Base-by-base conservation (phyloP, 495 filamentous ascomycete genomes). In the Cercophora scortea region DNA sequence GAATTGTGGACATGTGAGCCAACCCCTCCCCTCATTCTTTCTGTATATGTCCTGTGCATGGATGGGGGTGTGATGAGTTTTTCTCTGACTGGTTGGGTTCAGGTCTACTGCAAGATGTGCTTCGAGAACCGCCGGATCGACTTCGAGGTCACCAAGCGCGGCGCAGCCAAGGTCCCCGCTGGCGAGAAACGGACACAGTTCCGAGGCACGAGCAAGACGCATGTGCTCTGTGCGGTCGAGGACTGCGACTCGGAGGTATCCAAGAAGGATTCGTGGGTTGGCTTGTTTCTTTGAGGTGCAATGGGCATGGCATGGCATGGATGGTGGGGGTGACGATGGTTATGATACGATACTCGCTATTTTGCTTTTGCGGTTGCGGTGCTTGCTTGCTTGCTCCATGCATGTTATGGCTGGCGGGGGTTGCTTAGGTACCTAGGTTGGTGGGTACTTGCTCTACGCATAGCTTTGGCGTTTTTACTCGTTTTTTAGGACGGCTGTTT, bases 51-150 rank as follows among this genome's bases (percentile, higher is more conserved):
- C 33, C 42, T 39, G 13, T 17, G 6, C 6, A n/a, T 6, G 9
- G n/a, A n/a, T n/a, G 13, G 12, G 8, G 15, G 10, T 49, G 34
- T 9, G 39, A 33, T 18, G 1, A 4, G 25, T 9, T 44, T 43
- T 50, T 9, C 2, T 42, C 18, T 35, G 12, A 40, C 10, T 8
- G 18, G n/a, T n/a, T n/a, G n/a, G n/a, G n/a, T n/a, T 9, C 8
- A 47, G 74, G 74, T 77, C 16, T 77, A 72, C 49, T 77, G 74
- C 59, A 62, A 56, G 47, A 55, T 58, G 8, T 77, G 74, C 61
- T 77, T 57, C 50, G 71, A 75, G 32, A 66, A 49, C 41, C 66
- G 66, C 52, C 67, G 36, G 33, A 13, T 6, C n/a, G 2, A 11
- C 1, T 9, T 47, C 49, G 68, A 67, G 51, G 63, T 56, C 16